phyloP scores from a whole-genome alignment of 1,284 basidiomycete genomes.

The Puccinia coronata region DNA sequence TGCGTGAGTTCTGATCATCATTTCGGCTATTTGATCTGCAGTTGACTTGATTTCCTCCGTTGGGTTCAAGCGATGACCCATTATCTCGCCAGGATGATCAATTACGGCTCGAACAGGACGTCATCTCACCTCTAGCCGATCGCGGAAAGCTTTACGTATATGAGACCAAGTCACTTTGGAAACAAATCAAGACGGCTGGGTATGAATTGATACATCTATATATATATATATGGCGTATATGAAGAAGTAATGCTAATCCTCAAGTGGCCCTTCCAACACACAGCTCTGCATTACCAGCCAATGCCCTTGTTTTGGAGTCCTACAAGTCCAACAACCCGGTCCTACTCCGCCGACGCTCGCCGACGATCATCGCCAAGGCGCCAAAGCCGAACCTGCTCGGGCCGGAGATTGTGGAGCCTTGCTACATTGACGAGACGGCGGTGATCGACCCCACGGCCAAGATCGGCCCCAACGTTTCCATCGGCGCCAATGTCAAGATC shows the following conservation, averaged over 20 bases:
- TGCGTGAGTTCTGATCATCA: conserved; percentile 56
- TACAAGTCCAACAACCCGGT: conserved; percentile 58
- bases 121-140: conserved; percentile 62
- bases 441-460: conserved; percentile 47
- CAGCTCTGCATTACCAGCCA: conserved; percentile 63
- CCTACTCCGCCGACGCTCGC: conserved; percentile 57
- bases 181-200: conserved; percentile 64
- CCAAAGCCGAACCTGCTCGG: conserved; percentile 48
- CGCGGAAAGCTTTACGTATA: conserved; percentile 62
- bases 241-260: not conserved
- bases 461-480: conserved; percentile 56
- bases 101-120: conserved; percentile 63
- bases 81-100: conserved; percentile 61
- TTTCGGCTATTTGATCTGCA: too few relatives aligned
- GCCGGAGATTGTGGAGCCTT: conserved; percentile 60
- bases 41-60: not conserved
- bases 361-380: conserved; percentile 55
- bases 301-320: conserved; percentile 60
- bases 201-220: conserved; percentile 52
- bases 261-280: too few relatives aligned
- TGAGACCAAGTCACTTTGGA: conserved; percentile 62
- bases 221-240: not conserved
- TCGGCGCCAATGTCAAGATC: conserved; percentile 59
- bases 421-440: conserved; percentile 61
- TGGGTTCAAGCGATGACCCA: conserved; percentile 59